Base-by-base conservation (phyloP, 139 green algal species). In the Micractinium conductrix region DNA sequence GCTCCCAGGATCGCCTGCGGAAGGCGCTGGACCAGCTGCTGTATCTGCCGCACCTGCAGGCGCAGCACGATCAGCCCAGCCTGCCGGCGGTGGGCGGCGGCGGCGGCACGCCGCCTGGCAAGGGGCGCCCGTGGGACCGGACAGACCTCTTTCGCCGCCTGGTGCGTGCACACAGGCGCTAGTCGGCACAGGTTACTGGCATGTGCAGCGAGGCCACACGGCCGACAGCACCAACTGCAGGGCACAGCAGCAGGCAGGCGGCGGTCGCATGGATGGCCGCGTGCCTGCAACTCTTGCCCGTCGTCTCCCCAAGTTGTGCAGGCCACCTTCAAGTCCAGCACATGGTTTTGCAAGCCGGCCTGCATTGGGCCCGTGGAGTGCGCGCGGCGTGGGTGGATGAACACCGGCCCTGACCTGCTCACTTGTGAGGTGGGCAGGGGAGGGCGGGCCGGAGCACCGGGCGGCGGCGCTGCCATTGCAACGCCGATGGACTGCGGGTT, bases 281-380 rank as follows among this genome's bases (percentile, higher is more conserved):
- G n/a, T n/a, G n/a, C n/a, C n/a, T n/a, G n/a, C n/a, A n/a, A n/a
- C n/a, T n/a, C n/a, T n/a, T n/a, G n/a, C n/a, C n/a, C n/a, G n/a
- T n/a, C n/a, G n/a, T n/a, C n/a, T n/a, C n/a, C n/a, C n/a, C n/a
- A n/a, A n/a, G n/a, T n/a, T n/a, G n/a, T n/a, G n/a, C n/a, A n/a
- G n/a, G 86, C 89, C n/a, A 96, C 88, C 22, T 96, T 93, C 83
- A 88, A 87, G 35, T 58, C 90, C 17, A 78, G 85, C 71, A 96
- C 92, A 24, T 96, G 93, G 93, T 96, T 96, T 58, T 85, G 63
- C 67, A 96, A 96, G 86, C 93, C 93, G 16, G 75, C 79, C 2
- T 48, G 67, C 5, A 91, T 94, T 10, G 86, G 85, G 4, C 85
- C 93, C 0, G 81, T 95, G 26, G 86, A 89, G n/a, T 96, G 93